Evolutionary conservation across 805 yeast genomes (phyloP), one percentile per base, ranked within the genome.

Genomic region (Starmerella scarabaei): DNA sequence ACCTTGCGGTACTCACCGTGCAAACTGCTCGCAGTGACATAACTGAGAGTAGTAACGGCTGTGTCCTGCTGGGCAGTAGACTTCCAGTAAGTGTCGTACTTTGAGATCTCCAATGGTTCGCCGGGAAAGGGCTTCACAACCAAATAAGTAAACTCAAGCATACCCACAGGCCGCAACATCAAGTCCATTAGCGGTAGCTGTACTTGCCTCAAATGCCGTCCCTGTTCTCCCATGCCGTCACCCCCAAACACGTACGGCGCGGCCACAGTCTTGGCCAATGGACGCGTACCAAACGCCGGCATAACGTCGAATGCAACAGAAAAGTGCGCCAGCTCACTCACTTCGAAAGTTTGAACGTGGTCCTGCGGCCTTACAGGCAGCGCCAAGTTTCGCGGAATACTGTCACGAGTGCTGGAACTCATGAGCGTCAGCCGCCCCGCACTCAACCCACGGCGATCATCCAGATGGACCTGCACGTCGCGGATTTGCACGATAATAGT

Each of bases 31-130:
- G 94, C 85, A 0, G 96, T 86, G 14, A 88, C 93, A 54, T 83
- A 75, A 12, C 91, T 77, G 30, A 77, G 68, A 20, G 42, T 36
- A 3, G 47, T 26, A 6, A 56, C 44, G 5, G 50, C 35, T 15
- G 37, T 41, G 17, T 31, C 30, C 31, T 37, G 44, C 37, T 40
- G 48, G 33, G 78, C 71, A 0, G 95, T 81, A 1, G 94, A 78
- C 60, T 86, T 91, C 98, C 98, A 88, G 61, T 88, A 88, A 0
- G 97, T 88, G 54, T 86, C 96, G 56, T 81, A 85, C 62, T 84
- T 83, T 9, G 93, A 77, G 32, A 93, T 80, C 58, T 86, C 96
- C 43, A 88, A 63, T 4, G 93, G 79, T 30, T 58, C 61, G 5
- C 95, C 96, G 5, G 77, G 67, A 56, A 79, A 91, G n/a, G 98